Evolutionary conservation across 192 early-diverging fungal species (phyloP), one percentile per base, ranked within the genome.

Genomic region (Gryganskiella cystojenkinii): DNA sequence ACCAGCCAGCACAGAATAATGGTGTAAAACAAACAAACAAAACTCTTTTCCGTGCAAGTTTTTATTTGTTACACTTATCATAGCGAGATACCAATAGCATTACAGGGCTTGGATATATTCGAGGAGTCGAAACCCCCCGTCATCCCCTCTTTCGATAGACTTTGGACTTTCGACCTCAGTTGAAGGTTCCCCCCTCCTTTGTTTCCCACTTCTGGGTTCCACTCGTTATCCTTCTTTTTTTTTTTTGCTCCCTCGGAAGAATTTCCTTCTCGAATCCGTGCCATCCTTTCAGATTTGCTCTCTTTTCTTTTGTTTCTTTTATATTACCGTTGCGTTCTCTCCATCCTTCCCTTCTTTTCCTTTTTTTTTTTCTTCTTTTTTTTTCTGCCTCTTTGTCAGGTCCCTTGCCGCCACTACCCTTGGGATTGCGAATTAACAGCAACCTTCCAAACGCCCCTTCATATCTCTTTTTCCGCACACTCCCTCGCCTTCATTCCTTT

Each of bases 171-270:
- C n/a, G n/a, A n/a, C 37, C 37, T 13, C 37, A 40, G 7, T 40
- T 40, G 37, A 5, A 40, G 37, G 37, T 40, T 20, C 49, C 49
- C 49, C 49, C 17, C 49, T 9, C 20, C 49, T 42, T 45, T 19
- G 44, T 15, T 17, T 30, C 27, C 22, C 15, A 11, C 22, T 24
- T 22, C 37, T 40, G 37, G 37, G 37, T 40, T 40, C 37, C 5
- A 40, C 13, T 13, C 13, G 37, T 40, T 9, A 5, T 9, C 37
- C 37, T 9, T 59, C 44, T 17, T 22, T 25, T 22, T 9, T 34
- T 56, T 22, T 56, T 54, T 54, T 54, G 15, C 28, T 54, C 33
- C 55, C 55, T 56, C 55, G 55, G 55, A 42, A 30, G 55, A 56
- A 22, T 56, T 30, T 56, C 55, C 22, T 56, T 56, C 55, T 47